phyloP scores from a whole-genome alignment of 2,329 filamentous ascomycete genomes.

The Aspergillus texensis region DNA sequence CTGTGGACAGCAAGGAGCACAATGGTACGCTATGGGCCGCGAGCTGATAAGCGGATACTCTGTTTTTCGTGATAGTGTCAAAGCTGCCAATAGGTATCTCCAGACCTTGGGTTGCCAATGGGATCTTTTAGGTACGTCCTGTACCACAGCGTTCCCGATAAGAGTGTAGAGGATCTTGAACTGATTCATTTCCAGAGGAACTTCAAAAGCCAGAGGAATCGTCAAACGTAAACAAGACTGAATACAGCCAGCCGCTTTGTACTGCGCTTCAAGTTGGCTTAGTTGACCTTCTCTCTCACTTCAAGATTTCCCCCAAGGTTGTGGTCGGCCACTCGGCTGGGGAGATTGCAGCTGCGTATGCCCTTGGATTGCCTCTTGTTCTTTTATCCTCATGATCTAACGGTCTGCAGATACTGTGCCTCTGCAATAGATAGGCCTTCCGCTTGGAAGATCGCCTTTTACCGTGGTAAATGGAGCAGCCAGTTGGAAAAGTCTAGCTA shows the following conservation, averaged over 20 bases:
- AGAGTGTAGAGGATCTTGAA: background rate
- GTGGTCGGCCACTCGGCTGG: background rate
- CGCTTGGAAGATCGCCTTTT: background rate
- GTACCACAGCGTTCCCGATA: background rate
- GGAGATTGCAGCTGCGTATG: background rate
- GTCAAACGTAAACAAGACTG: background rate
- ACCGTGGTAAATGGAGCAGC: background rate
- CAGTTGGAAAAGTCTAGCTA: background rate
- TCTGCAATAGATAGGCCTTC: background rate
- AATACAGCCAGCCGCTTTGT: slow-evolving; percentile 1
- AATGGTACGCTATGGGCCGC: background rate
- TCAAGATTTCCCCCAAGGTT: background rate
- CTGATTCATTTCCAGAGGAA: background rate
- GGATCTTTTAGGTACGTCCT: background rate
- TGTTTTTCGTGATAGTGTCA: background rate
- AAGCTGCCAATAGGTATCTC: background rate
- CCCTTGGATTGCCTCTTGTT: background rate
- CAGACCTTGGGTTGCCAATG: background rate
- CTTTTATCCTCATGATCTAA: background rate
- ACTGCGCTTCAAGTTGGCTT: background rate
- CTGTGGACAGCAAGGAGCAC: background rate
- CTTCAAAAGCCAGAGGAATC: background rate
- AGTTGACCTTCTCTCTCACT: background rate
- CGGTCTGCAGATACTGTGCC: background rate
- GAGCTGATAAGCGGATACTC: background rate